Conservation (phyloP, 176 grass and related monocot species). For the Musa acuminata region DNA sequence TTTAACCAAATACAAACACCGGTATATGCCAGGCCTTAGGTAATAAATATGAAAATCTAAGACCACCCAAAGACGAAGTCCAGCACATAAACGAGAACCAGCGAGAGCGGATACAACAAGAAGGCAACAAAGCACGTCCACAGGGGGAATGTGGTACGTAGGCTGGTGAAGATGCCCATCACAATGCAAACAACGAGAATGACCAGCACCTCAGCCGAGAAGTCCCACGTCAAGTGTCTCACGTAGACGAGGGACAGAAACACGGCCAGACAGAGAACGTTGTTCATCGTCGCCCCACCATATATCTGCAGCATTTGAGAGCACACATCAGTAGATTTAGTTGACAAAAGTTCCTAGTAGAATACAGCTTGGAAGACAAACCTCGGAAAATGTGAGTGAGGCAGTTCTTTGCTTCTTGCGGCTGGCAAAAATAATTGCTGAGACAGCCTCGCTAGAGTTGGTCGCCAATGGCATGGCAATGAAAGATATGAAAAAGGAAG, state of each 20-base stretch:
- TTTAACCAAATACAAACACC: too few species aligned
- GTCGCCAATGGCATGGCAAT: constrained; percentile 80
- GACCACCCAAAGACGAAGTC: constrained; percentile 86
- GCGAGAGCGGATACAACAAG: constrained; percentile 63
- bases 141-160: constrained; percentile 76
- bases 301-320: constrained; percentile 42
- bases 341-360: too few species aligned
- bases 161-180: constrained; percentile 90
- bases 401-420: constrained; percentile 72
- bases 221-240: constrained; percentile 78
- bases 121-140: constrained; percentile 84
- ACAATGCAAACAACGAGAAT: constrained; percentile 71
- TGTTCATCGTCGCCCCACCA: constrained; percentile 94
- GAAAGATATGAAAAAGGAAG: constrained; percentile 95
- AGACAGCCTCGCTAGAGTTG: constrained; percentile 97
- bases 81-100: constrained; percentile 64
- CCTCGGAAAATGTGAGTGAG: constrained; percentile 94
- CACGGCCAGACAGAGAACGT: constrained; percentile 78
- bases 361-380: constrained; percentile 9
- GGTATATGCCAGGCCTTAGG: background rate
- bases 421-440: constrained; percentile 79
- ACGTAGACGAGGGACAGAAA: constrained; percentile 79
- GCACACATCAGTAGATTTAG: too few species aligned
- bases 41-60: constrained; percentile 16
- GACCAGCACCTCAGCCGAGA: constrained; percentile 81